These are phyloP conservation scores for Beauveria sp. DNA, from an alignment of 2,329 filamentous ascomycete genomes.

Conservation along the genomic window DNA sequence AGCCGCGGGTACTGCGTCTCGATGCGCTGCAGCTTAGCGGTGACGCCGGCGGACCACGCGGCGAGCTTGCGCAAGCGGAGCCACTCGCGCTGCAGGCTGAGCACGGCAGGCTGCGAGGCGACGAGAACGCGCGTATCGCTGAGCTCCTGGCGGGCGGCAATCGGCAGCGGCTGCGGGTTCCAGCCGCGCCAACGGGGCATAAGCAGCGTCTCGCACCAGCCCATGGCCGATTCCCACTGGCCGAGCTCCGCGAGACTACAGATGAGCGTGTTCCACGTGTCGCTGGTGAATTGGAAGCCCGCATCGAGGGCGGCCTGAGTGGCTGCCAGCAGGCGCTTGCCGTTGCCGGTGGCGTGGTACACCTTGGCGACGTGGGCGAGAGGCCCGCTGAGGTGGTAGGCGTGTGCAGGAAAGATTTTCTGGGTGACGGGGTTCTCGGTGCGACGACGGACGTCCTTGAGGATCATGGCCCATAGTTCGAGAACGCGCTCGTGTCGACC, in stretches of 20 bases:
- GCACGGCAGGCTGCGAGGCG: conserved; percentile 33
- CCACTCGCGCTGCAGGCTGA: conserved; percentile 42
- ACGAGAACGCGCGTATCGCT: conserved; percentile 27
- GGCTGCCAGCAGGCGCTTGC: conserved; percentile 38
- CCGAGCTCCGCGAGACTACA: conserved; percentile 55
- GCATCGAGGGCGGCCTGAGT: conserved; percentile 48
- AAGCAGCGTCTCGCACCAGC: conserved; percentile 65
- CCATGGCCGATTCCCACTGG: conserved; percentile 60
- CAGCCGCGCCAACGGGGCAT: conserved; percentile 77
- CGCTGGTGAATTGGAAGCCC: conserved; percentile 68
- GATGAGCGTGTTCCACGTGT: conserved; percentile 75
- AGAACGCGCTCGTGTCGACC: conserved; percentile 53
- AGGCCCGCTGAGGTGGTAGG: conserved; percentile 45
- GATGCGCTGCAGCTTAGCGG: conserved; percentile 31
- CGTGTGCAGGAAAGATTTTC: conserved; percentile 37
- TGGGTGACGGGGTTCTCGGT: conserved; percentile 12
- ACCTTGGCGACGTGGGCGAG: conserved; percentile 42
- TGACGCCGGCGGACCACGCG: conserved; percentile 40
- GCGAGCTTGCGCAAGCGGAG: conserved; percentile 39
- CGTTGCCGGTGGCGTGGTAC: conserved; percentile 31
- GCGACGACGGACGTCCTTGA: conserved; percentile 48
- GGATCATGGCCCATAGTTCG: conserved; percentile 61
- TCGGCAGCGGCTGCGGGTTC: conserved; percentile 28
- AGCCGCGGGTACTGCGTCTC: conserved; percentile 32
- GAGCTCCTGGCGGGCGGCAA: conserved; percentile 13